Evolutionary conservation across 495 filamentous ascomycete species (phyloP), one percentile per base, ranked within the genome.

Genomic region (Echria macrotheca): DNA sequence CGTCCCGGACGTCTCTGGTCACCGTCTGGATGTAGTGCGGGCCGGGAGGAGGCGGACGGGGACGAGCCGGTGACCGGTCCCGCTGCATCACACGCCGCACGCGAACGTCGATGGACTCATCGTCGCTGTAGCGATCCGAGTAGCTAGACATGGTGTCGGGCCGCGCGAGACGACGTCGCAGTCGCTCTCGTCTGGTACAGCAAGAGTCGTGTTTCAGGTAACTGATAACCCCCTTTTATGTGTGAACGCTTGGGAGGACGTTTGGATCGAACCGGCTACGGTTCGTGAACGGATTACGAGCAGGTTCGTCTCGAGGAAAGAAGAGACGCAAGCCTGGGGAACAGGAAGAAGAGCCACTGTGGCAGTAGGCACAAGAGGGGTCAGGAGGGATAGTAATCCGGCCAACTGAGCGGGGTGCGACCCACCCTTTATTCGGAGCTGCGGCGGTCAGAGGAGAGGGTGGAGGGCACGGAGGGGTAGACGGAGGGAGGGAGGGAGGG

Each of bases 21-120:
- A 60, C 56, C 14, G 65, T 61, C 26, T 70, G 63, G 21, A 73
- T 67, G 47, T 64, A 76, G 40, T 69, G 64, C 19, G 68, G 67
- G 28, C 53, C 21, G 2, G 62, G 56, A 18, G 41, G 57, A 19
- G 59, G 59, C 23, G 63, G 66, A 54, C n/a, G 68, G 57, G 22
- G 60, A 49, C 39, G 43, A 22, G 46, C 55, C 40, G 33, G 50
- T 23, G 53, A 54, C 9, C 44, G 50, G 9, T 55, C 57, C 15
- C 53, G 53, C n/a, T 31, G 25, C 22, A 40, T 31, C 21, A 60
- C 69, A 42, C 63, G 69, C 11, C 61, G 59, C 31, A 72, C 54
- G 37, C 58, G 72, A 49, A 78, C 65, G 55, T 76, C 72, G 52
- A 76, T 53, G 24, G 58, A 60, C 51, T 62, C 59, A 18, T 62